Base-by-base conservation (phyloP, 1,139 yeast genomes). In the Nakaseomyces delphensis region DNA sequence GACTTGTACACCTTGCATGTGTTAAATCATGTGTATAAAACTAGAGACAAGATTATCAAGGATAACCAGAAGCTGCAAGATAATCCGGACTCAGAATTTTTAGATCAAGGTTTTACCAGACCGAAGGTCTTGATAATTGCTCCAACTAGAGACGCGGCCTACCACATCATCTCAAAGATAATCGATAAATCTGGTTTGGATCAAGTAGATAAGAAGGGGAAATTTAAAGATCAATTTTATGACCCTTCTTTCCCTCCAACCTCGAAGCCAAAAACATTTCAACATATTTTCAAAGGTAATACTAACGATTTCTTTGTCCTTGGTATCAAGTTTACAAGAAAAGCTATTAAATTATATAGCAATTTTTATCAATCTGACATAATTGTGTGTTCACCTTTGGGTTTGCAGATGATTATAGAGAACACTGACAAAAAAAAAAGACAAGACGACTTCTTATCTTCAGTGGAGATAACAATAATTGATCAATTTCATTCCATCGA, bases 101-200 rank as follows among this genome's bases (percentile, higher is more conserved):
- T 94, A 46, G 98, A 91, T 60, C 98, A 91, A 62, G 97, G 98
- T 13, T 93, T 87, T 58, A 89, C 96, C 0, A 73, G 97, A 48
- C 95, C 98, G 1, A 89, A 87, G 57, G 89, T 83, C 2, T 67
- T 91, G 44, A 77, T 91, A 4, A 64, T 91, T 30, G 67, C 86
- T 39, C 97, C 99, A 7, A 86, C 96, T 0, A 74, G 96, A 57
- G 76, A 87, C 51, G 69, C 83, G 3, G 86, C 94, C 38, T 77
- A 76, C 58, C 78, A 79, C 44, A 70, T 85, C 16, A 77, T 89
- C n/a, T 73, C 76, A 41, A 69, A 73, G 30, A 56, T 91, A 35
- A 77, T 82, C 29, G 66, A 70, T 31, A 65, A 82, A 29, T 76
- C 91, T 3, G 87, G 85, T 0, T 63, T 76, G 47, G 78, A 77